Base-by-base conservation (phyloP, 768 basidiomycete species). In the Favolaschia claudopus region DNA sequence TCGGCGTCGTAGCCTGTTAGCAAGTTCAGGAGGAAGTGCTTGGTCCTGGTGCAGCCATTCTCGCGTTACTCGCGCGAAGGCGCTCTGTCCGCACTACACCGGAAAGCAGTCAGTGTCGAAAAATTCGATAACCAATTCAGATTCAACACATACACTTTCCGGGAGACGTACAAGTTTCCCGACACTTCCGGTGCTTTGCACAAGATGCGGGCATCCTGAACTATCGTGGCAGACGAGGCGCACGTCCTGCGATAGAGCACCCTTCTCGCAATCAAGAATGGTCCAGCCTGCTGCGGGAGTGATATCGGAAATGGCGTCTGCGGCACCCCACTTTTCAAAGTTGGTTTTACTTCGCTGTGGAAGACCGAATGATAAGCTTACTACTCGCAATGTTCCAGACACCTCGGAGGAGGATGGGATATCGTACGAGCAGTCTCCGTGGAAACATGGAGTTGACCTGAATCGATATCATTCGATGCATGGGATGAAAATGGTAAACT, bases 91-190 rank as follows among this genome's bases (percentile, higher is more conserved):
- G 47, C 79, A 81, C 79, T 81, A 49, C 8, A 53, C 14, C 19
- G 2, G 7, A 33, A 7, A 39, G 14, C 28, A 15, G 9, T 7
- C 19, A 7, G 24, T 5, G 33, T 37, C 24, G 33, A 42, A 27
- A n/a, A 12, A 25, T 31, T 29, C 27, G 29, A 10, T 19, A 32
- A 6, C 25, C 14, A 3, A 7, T n/a, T n/a, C n/a, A 44, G 33
- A 39, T 22, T 9, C 46, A n/a, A 43, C 15, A 74, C 79, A 39
- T 55, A 85, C 85, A 48, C 72, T 73, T 62, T 85, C 77, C 5
- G 85, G 85, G 8, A 87, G 66, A 19, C 84, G 76, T 27, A 85
- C 83, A 20, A 87, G 69, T 59, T 82, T 85, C 55, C 78, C 79
- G 2, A 55, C 60, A 12, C 34, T 32, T n/a, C 73, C 79, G 0